Evolutionary conservation across 2,329 filamentous ascomycete species (phyloP).

Genomic region (Westerdykella aurantiaca): DNA sequence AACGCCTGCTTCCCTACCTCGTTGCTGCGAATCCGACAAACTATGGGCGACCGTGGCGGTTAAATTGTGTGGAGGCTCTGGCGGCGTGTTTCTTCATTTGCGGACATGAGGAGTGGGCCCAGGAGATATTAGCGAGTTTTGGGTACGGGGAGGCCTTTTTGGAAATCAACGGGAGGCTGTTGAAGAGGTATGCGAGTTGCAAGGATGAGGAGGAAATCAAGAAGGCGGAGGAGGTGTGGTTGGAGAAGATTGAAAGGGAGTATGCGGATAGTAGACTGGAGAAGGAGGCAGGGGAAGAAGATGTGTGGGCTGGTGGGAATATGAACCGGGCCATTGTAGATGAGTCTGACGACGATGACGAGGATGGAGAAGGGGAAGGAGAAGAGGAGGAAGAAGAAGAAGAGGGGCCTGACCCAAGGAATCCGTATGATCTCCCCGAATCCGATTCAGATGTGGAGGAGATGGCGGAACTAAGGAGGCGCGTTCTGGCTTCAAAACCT

Average conservation of each 20-base stretch:
- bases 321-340: slow-evolving; percentile 59
- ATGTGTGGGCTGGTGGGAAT: slow-evolving; percentile 89
- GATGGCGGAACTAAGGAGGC: slow-evolving; percentile 87
- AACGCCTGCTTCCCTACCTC: slow-evolving; percentile 77
- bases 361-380: slow-evolving; percentile 47
- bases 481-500: slow-evolving; percentile 85
- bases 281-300: slow-evolving; percentile 54
- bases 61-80: slow-evolving; percentile 94
- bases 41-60: slow-evolving; percentile 88
- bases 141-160: slow-evolving; percentile 84
- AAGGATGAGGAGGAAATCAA: slow-evolving; percentile 77
- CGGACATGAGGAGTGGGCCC: slow-evolving; percentile 84
- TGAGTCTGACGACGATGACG: slow-evolving; percentile 42
- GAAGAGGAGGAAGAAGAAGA: slow-evolving; percentile 39
- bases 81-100: slow-evolving; percentile 92
- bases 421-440: slow-evolving; percentile 72
- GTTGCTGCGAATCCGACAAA: slow-evolving; percentile 96
- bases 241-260: slow-evolving; percentile 82
- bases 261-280: slow-evolving; percentile 73
- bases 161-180: slow-evolving; percentile 76
- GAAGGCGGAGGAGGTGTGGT: slow-evolving; percentile 77
- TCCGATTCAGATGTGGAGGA: slow-evolving; percentile 72
- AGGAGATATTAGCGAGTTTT: slow-evolving; percentile 75
- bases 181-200: slow-evolving; percentile 82
- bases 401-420: slow-evolving; percentile 47